These are phyloP conservation scores for Solanum rostratum DNA, from an alignment of 257 asterid genomes.

Conservation along the genomic window DNA sequence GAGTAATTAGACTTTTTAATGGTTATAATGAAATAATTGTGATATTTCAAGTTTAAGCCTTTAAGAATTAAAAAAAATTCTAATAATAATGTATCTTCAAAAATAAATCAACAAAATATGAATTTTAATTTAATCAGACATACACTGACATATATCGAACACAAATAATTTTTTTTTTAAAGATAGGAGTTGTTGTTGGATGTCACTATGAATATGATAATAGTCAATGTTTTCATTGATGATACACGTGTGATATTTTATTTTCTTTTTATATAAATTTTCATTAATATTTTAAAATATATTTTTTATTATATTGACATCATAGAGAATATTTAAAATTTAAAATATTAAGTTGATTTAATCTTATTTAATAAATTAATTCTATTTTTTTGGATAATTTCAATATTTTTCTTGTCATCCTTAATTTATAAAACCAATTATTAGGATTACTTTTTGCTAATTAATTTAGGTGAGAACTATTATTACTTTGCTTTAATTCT, in stretches of 20 bases:
- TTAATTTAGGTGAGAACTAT: background rate
- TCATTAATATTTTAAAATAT: background rate
- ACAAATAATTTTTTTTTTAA: too few relatives aligned
- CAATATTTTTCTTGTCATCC: background rate
- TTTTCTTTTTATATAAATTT: background rate
- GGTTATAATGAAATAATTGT: background rate
- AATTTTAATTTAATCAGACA: background rate
- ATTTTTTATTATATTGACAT: fast-evolving
- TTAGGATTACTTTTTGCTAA: background rate
- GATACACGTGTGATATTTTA: fast-evolving
- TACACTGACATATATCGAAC: too few relatives aligned
- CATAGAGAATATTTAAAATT: background rate
- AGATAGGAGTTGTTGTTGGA: background rate
- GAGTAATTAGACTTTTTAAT: background rate
- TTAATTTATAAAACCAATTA: background rate
- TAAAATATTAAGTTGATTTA: too few relatives aligned
- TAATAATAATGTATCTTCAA: too few relatives aligned
- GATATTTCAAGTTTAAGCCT: background rate
- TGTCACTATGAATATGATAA: background rate
- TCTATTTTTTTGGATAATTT: background rate
- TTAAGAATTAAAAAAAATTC: too few relatives aligned
- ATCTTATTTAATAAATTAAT: background rate
- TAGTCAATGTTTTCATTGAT: background rate
- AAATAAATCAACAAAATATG: too few relatives aligned
- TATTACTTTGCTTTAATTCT: background rate